Evolutionary conservation across 1,139 yeast genomes (phyloP).

Genomic region (Kodamaea sp.): DNA sequence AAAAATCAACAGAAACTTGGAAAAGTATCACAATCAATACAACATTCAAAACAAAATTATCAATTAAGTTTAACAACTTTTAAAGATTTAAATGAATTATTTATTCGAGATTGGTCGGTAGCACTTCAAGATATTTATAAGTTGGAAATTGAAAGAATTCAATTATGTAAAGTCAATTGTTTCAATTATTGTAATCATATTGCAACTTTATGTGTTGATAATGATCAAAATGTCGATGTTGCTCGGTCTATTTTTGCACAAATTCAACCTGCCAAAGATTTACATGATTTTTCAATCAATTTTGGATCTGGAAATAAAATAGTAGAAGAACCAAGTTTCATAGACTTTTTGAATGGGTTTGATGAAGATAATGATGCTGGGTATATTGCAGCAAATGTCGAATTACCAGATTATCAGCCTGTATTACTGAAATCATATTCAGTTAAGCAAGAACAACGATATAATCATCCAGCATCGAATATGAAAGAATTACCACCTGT

Average conservation of each 20-base stretch:
- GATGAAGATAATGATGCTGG: conserved; percentile 21
- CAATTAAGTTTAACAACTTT: conserved; percentile 55
- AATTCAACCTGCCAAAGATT: conserved; percentile 61
- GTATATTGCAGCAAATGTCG: conserved; percentile 29
- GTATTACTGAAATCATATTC: conserved; percentile 33
- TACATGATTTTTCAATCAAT: conserved; percentile 50
- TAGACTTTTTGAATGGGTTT: conserved; percentile 39
- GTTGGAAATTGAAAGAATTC: conserved; percentile 75
- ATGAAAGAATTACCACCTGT: conserved; percentile 11
- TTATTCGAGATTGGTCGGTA: conserved; percentile 77
- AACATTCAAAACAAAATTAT: conserved; percentile 52
- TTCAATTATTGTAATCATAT: conserved; percentile 81
- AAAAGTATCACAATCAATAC: conserved; percentile 49
- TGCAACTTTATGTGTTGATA: conserved; percentile 73
- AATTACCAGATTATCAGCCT: conserved; percentile 34
- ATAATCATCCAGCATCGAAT: conserved; percentile 4
- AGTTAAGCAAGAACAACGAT: not conserved
- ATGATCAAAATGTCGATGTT: conserved; percentile 71
- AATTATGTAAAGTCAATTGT: conserved; percentile 67
- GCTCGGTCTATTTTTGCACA: conserved; percentile 66
- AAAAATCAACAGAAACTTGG: conserved; percentile 59
- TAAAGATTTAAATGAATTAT: conserved; percentile 65
- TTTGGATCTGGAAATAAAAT: conserved; percentile 69
- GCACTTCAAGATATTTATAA: conserved; percentile 69
- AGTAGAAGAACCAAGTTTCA: conserved; percentile 48